These are phyloP conservation scores for Scalesia atractyloides DNA, from an alignment of 129 eudicot genomes.

Conservation along the genomic window DNA sequence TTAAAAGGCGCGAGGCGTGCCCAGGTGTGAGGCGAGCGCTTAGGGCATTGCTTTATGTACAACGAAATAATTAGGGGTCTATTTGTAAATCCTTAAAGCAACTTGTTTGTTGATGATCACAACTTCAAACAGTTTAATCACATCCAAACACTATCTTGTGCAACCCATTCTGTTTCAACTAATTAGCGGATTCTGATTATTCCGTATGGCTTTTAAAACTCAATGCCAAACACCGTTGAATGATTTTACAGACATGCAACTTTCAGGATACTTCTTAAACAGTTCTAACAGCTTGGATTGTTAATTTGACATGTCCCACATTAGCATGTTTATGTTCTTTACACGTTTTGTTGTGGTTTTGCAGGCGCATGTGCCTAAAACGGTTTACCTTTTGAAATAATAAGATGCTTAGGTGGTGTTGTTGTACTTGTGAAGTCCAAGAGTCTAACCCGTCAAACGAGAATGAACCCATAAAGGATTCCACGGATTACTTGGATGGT, in stretches of 20 bases:
- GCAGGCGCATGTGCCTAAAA: conserved; percentile 49
- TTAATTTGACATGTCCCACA: background rate
- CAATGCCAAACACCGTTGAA: background rate
- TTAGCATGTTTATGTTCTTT: conserved; percentile 2
- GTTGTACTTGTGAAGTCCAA: conserved; percentile 71
- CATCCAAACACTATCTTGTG: background rate
- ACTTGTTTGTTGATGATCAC: background rate
- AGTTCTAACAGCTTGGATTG: background rate
- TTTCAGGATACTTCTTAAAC: background rate
- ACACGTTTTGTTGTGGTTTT: conserved; percentile 18
- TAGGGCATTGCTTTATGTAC: background rate
- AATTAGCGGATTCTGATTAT: background rate
- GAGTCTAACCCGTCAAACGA: conserved; percentile 60
- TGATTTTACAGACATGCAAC: background rate
- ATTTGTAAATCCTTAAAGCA: background rate
- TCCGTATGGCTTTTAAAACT: background rate
- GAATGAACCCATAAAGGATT: conserved; percentile 53
- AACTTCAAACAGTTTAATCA: background rate
- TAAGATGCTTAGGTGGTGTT: conserved; percentile 74
- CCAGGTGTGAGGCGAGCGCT: too few species aligned
- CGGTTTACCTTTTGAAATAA: conserved; percentile 42
- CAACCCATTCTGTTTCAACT: background rate
- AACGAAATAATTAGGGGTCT: background rate
- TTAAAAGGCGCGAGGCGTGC: too few species aligned
- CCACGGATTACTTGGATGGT: conserved; percentile 52